Conservation (phyloP, 306 rosid species). For the Vigna radiata region DNA sequence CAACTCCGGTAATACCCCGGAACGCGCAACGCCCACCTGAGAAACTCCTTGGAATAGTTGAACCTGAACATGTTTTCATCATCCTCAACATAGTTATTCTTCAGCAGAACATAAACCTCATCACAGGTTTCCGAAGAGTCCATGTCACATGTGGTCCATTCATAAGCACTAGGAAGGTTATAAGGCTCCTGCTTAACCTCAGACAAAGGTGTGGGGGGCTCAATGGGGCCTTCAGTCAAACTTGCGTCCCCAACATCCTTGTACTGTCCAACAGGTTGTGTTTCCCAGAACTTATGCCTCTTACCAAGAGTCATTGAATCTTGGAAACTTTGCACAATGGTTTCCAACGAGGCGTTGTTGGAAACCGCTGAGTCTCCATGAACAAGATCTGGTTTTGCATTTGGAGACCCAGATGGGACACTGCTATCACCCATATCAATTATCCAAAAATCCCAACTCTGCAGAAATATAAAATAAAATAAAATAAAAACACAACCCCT, state of each 20-base stretch:
- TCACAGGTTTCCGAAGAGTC: conserved; percentile 39
- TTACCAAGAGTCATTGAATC: conserved; percentile 67
- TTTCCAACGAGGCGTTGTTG: conserved; percentile 55
- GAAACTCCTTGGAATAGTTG: conserved; percentile 80
- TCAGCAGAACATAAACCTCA: conserved; percentile 44
- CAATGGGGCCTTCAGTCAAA: conserved; percentile 72
- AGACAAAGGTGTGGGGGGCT: conserved; percentile 66
- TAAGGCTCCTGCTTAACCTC: conserved; percentile 87
- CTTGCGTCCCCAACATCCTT: conserved; percentile 66
- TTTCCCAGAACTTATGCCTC: conserved; percentile 61
- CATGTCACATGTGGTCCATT: conserved; percentile 52
- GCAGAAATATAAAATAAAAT: neutral
- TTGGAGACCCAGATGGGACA: conserved; percentile 41
- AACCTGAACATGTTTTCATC: conserved; percentile 65
- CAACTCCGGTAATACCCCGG: conserved; percentile 72
- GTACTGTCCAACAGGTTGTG: conserved; percentile 80
- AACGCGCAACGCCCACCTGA: conserved; percentile 76
- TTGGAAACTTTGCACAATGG: conserved; percentile 60
- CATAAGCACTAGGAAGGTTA: conserved; percentile 66
- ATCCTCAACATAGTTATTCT: conserved; percentile 79
- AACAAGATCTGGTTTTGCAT: conserved; percentile 42
- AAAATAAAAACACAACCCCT: neutral
- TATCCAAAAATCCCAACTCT: neutral
- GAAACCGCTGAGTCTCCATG: conserved; percentile 13
- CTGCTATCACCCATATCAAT: conserved; percentile 39